A percentile compares a stretch with the other conserved stretches of the same genome.
Evolutionary conservation across 2,329 filamentous ascomycete genomes (phyloP).

Genomic region (Cladosporium oxysporum): DNA sequence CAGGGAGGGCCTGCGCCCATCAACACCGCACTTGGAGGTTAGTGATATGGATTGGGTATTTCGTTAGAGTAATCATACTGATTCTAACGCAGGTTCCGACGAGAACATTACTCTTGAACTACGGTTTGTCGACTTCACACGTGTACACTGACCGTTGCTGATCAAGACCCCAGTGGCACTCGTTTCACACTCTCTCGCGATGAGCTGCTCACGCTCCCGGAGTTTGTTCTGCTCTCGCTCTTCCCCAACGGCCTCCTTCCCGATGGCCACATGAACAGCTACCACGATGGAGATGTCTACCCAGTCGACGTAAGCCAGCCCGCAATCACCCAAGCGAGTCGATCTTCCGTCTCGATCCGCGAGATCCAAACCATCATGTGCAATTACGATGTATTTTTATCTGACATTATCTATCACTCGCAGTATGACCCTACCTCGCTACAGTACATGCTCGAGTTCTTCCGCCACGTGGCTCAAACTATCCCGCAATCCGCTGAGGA

Average conservation of each 20-base stretch:
- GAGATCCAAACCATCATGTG: conserved; percentile 44
- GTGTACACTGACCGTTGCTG: conserved; percentile 22
- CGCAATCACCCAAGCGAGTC: conserved; percentile 36
- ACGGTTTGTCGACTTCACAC: conserved; percentile 60
- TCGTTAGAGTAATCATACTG: background rate
- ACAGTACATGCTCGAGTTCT: conserved; percentile 99
- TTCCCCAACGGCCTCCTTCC: conserved; percentile 98
- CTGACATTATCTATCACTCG: conserved; percentile 55
- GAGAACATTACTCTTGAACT: conserved; percentile 95
- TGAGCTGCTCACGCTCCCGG: conserved; percentile 89
- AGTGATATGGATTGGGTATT: background rate
- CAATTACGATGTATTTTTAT: conserved; percentile 54
- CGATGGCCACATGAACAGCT: conserved; percentile 92
- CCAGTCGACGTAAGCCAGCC: conserved; percentile 82
- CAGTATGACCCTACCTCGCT: conserved; percentile 96
- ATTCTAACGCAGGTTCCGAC: conserved; percentile 61
- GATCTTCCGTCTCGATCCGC: conserved; percentile 36
- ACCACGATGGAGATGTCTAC: conserved; percentile 89
- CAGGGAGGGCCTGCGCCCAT: conserved; percentile 84
- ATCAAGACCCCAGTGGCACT: conserved; percentile 66
- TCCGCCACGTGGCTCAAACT: conserved; percentile 93
- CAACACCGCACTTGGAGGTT: conserved; percentile 79
- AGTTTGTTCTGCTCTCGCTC: conserved; percentile 95
- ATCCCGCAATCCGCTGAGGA: conserved; percentile 72
- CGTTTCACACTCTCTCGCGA: conserved; percentile 93